Evolutionary conservation across 2,329 filamentous ascomycete genomes (phyloP), one percentile per base, ranked within the genome.

Genomic region (Fusarium verticillioides): DNA sequence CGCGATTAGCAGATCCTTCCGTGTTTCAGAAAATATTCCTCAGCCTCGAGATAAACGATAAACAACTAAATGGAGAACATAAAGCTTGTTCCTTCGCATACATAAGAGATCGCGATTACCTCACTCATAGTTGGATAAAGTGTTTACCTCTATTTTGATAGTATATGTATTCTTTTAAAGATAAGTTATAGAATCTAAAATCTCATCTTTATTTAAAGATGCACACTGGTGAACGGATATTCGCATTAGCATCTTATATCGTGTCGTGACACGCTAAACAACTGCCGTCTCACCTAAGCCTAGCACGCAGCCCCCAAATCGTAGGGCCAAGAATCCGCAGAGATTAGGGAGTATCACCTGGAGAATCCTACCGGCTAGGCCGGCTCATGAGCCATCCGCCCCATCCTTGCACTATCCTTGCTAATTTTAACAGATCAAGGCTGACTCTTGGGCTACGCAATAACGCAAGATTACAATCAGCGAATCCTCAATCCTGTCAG

Each of bases 391-490:
- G 32, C 49, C 9, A 37, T 26, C 18, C n/a, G 32, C 21, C 49
- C 18, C 23, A 37, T 53, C 49, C 32, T 12, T 53, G 49, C 32
- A 12, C 23, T 11, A 53, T 11, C 49, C 49, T 53, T 37, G 32
- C 32, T 11, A 52, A 21, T 52, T 37, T 37, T 11, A 50, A 6
- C 49, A 36, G n/a, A 23, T 26, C 49, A 15, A 36, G 32, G 49
- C 23, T 21, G 30, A 53, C 12, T 26, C 32, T 53, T 5, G 49
- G 49, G n/a, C 32, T 37, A 18, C n/a, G 49, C 32, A 26, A 37
- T 52, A 53, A 53, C 18, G 18, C 23, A 52, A 52, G 49, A 53
- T 53, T 53, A 32, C 32, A 52, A 52, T 37, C 32, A 26, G 49
- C 32, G 7, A 10, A 26, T 37, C 32, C 18, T 11, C 49, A 15